Evolutionary conservation across 2,329 filamentous ascomycete species (phyloP), one percentile per base, ranked within the genome.

Genomic region (Basipetospora chlamydospora): DNA sequence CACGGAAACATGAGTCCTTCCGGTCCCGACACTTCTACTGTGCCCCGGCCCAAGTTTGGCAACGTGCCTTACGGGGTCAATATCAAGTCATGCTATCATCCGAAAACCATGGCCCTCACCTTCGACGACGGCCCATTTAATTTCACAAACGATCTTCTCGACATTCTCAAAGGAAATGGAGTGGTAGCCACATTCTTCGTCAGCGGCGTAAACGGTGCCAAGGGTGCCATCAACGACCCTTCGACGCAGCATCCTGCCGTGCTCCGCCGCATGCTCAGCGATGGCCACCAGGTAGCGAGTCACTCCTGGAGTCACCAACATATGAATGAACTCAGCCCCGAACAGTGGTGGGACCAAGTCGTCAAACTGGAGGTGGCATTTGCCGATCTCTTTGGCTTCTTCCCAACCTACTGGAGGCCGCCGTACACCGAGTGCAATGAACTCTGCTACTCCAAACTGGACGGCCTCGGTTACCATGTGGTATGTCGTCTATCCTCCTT

Each of bases 261-360:
- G n/a, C 52, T 61, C 35, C 44, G 46, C 25, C 64, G 67, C 41
- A 71, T 71, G 61, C 43, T 63, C 40, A 42, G 50, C 26, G 63
- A 67, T 6, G 70, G 70, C 7, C 74, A 78, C 50, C 73, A 78
- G 49, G 58, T 78, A 41, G 73, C 66, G 40, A 68, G 63, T 11
- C 73, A 63, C 44, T 64, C 61, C 47, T 66, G 60, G 61, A 57
- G 61, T 10, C 64, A 68, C 45, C 54, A 53, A 21, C 52, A 66
- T 40, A 50, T 68, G 12, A 54, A 56, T 39, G 28, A 46, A 12
- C 44, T 59, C 32, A 52, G 48, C 35, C 49, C 48, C 10, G 47
- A 50, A 2, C 46, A 56, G 12, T 54, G 55, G 36, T 43, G 41
- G 38, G 43, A 52, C 6, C 57, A 69, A 44, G 59, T 67, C 42